A percentile compares a stretch with the other conserved stretches of the same genome.
phyloP scores from a whole-genome alignment of 108 stramenopile species.

The Nitzschia inconspicua region DNA sequence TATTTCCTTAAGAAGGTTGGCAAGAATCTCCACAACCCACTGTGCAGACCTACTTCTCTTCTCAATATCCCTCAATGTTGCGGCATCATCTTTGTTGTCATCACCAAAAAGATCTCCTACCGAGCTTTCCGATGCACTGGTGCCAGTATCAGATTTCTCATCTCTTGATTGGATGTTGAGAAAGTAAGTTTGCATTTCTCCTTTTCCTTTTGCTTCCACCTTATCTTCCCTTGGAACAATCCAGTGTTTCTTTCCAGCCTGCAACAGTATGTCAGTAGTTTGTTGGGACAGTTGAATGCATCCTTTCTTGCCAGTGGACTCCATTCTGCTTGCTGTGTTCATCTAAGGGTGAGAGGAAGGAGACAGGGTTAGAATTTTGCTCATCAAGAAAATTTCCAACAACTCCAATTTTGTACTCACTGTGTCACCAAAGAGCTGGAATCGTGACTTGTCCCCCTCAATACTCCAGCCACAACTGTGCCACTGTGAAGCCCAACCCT shows the following conservation, averaged over 20 bases:
- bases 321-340: slow-evolving; percentile 47
- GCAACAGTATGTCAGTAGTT: slow-evolving; percentile 33
- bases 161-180: not conserved
- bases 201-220: slow-evolving; percentile 51
- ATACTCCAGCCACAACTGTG: slow-evolving; percentile 42
- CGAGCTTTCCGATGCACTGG: not conserved
- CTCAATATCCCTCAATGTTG: not conserved
- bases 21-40: slow-evolving; percentile 16
- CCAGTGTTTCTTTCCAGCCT: slow-evolving; percentile 27
- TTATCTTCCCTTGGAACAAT: slow-evolving; percentile 17
- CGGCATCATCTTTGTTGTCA: not conserved
- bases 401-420: slow-evolving; percentile 3
- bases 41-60: not conserved
- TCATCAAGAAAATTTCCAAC: not conserved
- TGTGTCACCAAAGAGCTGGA: slow-evolving; percentile 57
- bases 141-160: not conserved
- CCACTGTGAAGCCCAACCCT: slow-evolving; percentile 48
- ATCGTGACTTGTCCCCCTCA: slow-evolving; percentile 50
- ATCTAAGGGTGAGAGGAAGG: not conserved
- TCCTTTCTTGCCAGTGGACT: slow-evolving; percentile 27
- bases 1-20: slow-evolving; percentile 19
- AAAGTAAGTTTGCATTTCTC: slow-evolving; percentile 41
- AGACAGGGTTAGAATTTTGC: not conserved
- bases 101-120: too few species aligned
- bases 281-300: slow-evolving; percentile 36